phyloP scores from a whole-genome alignment of 208 protist species.

The Crithidia sp. region DNA sequence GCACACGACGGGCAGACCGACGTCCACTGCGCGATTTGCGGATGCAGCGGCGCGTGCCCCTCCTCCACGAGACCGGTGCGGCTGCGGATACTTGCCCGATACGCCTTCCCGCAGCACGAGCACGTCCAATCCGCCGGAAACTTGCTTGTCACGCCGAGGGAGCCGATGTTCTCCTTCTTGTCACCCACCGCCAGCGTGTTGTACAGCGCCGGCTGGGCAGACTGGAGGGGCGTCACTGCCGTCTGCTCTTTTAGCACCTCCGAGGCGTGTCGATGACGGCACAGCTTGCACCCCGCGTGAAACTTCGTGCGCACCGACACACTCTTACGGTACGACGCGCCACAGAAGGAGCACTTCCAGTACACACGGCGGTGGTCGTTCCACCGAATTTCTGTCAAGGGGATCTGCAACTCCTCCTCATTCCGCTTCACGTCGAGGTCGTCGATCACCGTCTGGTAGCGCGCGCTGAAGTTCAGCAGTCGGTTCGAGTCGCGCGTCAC shows the following conservation, averaged over 20 bases:
- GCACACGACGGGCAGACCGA: conserved; percentile 67
- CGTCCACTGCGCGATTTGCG: conserved; percentile 49
- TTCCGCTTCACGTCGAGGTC: conserved; percentile 81
- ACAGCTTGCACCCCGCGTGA: conserved; percentile 80
- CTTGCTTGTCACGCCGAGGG: conserved; percentile 67
- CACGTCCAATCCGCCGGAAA: conserved; percentile 83
- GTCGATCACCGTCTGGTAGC: conserved; percentile 74
- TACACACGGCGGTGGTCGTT: conserved; percentile 88
- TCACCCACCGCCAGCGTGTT: conserved; percentile 46
- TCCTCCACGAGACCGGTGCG: conserved; percentile 72
- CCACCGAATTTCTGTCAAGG: conserved; percentile 77
- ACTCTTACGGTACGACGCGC: conserved; percentile 73
- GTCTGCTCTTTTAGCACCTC: conserved; percentile 77
- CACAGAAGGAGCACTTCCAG: conserved; percentile 86
- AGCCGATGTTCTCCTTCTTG: conserved; percentile 61
- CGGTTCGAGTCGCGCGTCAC: conserved; percentile 89
- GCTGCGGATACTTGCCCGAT: conserved; percentile 73
- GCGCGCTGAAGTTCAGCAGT: conserved; percentile 71
- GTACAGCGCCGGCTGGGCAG: conserved; percentile 49
- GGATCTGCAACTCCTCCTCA: conserved; percentile 83
- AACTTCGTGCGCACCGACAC: conserved; percentile 85
- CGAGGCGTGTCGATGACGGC: conserved; percentile 71
- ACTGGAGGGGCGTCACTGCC: conserved; percentile 25
- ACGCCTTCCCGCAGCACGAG: conserved; percentile 52
- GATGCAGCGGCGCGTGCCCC: conserved; percentile 71